Base-by-base conservation (phyloP, 2,329 filamentous ascomycete species). In the Fusarium hainanense region DNA sequence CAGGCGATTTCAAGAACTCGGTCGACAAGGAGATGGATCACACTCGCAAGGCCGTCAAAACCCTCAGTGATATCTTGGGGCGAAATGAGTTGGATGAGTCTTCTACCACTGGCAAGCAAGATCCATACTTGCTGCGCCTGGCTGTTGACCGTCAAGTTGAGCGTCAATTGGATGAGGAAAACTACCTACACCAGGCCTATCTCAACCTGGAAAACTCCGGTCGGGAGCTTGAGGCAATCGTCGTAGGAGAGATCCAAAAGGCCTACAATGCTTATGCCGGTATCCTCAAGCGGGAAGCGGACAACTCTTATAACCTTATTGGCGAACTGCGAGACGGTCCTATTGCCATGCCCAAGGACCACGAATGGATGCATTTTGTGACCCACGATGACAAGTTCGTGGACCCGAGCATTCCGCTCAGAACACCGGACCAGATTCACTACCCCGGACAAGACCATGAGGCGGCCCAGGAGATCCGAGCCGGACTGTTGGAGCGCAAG, bases 231-330 rank as follows among this genome's bases (percentile, higher is more conserved):
- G 96, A 99, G 81, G 92, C 93, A 1, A 98, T 99, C 69, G 93
- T 99, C 1, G 93, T 99, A 16, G 93, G 94, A 71, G 96, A 99
- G 80, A 97, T 99, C 43, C 96, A 99, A 77, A 98, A 98, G 80
- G 94, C 96, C 0, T 98, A 98, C 83, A 97, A 96, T 75, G 94
- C 94, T 4, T 93, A 97, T 73, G 93, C 94, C 25, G 92, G 91
- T 55, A 97, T 98, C 69, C 84, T 98, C 65, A 97, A 95, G 83
- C 91, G 94, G 48, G 95, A 98, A 77, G 92, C 93, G 12, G 94
- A 97, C 70, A 90, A 93, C 57, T 89, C 92, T 34, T 93, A 93
- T 76, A 87, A 87, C 58, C 87, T 93, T 3, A 88, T 95, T 13
- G 93, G 97, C 63, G 92, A 92, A 75, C 88, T 99, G 3, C 92